Evolutionary conservation across 352 stramenopile species (phyloP), one percentile per base, ranked within the genome.

Genomic region (Phytophthora uliginosa): DNA sequence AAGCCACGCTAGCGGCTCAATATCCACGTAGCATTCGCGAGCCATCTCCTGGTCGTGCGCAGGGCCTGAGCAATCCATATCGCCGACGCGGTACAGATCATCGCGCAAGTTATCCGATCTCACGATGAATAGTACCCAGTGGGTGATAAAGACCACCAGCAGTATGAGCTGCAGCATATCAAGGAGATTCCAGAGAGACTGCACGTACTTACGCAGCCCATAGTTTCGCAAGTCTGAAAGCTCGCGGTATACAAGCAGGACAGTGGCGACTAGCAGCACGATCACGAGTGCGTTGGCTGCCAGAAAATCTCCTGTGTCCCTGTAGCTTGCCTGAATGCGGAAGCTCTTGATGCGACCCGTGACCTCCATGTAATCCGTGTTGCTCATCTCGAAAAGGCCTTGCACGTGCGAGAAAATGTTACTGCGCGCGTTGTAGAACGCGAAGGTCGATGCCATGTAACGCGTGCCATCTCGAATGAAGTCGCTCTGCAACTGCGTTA

Each of bases 111-210:
- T 68, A 36, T 93, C 82, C 9, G 82, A 80, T 38, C 74, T 69
- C 7, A 91, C 59, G 26, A 91, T 62, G 58, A 90, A 95, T 9
- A 74, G 60, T 33, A 84, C 67, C 88, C 88, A 95, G 3, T 78
- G 54, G n/a, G 74, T 77, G 34, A 94, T 70, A 58, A 94, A 91
- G 15, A 87, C 65, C 24, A 93, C 75, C 1, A 95, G 71, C 47
- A 93, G 69, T 31, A 91, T 77, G 28, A 95, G 77, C 66, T 95
- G 88, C 4, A 93, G 48, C 60, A 94, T 82, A 28, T 95, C 88
- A 4, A 95, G 80, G 10, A 93, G 17, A 51, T 95, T 95, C 88
- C 88, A 95, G 10, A 95, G 79, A 53, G 85, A 93, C 8, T 95
- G 76, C 5, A 92, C 42, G 64, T 95, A 95, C 66, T 87, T 90